These are phyloP conservation scores for Berberis thunbergii DNA, from an alignment of 164 flowering plant genomes.

Conservation along the genomic window DNA sequence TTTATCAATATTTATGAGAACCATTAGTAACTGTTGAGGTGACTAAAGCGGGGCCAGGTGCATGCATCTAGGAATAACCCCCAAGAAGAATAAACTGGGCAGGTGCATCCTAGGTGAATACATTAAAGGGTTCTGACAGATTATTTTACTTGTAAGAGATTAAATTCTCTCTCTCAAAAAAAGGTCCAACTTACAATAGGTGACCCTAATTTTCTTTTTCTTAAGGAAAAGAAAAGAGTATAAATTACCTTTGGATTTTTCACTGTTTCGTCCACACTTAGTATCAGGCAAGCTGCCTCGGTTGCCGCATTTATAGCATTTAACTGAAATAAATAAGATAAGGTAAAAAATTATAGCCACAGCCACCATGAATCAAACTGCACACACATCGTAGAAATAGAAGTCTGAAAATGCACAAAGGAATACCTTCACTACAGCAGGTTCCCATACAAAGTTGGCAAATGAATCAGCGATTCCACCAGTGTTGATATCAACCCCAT, in stretches of 20 bases:
- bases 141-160: too few relatives aligned
- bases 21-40: too few relatives aligned
- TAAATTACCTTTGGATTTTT: conserved; percentile 83
- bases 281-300: conserved; percentile 90
- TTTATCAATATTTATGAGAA: not conserved
- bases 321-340: conserved; percentile 37
- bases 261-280: conserved; percentile 95
- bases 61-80: not conserved
- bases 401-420: not conserved
- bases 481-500: conserved; percentile 94
- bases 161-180: too few relatives aligned
- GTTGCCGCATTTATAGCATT: conserved; percentile 98
- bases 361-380: not conserved
- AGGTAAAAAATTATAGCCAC: not conserved
- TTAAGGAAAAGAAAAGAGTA: too few relatives aligned
- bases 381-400: not conserved
- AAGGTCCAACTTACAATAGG: too few relatives aligned
- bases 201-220: too few relatives aligned
- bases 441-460: conserved; percentile 98
- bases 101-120: too few relatives aligned
- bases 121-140: too few relatives aligned
- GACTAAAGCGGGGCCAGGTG: not conserved
- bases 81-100: not conserved
- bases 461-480: conserved; percentile 93
- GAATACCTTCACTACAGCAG: conserved; percentile 88